phyloP scores from a whole-genome alignment of 805 yeast genomes.

The Candida ovalis region DNA sequence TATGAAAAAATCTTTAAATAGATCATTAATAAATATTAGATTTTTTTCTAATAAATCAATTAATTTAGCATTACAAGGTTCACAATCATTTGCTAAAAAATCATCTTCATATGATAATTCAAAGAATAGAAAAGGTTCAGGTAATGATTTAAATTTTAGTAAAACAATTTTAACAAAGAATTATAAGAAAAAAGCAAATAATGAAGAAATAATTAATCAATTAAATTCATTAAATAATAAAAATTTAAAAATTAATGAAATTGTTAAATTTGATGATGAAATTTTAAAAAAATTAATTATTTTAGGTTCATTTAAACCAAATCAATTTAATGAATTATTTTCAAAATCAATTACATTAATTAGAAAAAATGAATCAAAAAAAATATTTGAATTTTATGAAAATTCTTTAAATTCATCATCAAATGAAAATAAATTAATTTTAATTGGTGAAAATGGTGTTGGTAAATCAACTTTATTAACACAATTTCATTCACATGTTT shows the following conservation, averaged over 20 bases:
- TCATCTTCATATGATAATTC: slow-evolving; percentile 17
- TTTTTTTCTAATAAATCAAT: background rate
- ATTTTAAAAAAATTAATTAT: slow-evolving; percentile 42
- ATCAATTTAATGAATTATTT: slow-evolving; percentile 67
- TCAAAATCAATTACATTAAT: slow-evolving; percentile 56
- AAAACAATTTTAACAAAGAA: slow-evolving; percentile 22
- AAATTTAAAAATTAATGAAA: slow-evolving; percentile 22
- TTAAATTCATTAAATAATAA: slow-evolving; percentile 16
- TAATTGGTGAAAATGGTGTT: slow-evolving; percentile 70
- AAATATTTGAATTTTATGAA: slow-evolving; percentile 37
- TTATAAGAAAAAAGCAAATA: slow-evolving; percentile 22
- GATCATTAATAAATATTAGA: background rate
- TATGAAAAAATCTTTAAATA: background rate
- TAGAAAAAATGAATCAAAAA: slow-evolving; percentile 43
- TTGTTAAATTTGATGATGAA: slow-evolving; percentile 38
- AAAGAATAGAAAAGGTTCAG: slow-evolving; percentile 31
- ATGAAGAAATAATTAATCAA: slow-evolving; percentile 14
- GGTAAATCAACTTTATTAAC: slow-evolving; percentile 76
- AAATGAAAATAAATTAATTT: slow-evolving; percentile 43
- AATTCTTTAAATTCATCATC: slow-evolving; percentile 32
- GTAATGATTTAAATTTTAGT: slow-evolving; percentile 28
- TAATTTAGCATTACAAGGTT: slow-evolving; percentile 3
- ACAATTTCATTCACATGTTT: slow-evolving; percentile 58
- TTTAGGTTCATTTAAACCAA: slow-evolving; percentile 62
- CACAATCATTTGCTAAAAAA: slow-evolving; percentile 28